Conservation (phyloP, 2,329 filamentous ascomycete species). For the Colletotrichum tropicicola region DNA sequence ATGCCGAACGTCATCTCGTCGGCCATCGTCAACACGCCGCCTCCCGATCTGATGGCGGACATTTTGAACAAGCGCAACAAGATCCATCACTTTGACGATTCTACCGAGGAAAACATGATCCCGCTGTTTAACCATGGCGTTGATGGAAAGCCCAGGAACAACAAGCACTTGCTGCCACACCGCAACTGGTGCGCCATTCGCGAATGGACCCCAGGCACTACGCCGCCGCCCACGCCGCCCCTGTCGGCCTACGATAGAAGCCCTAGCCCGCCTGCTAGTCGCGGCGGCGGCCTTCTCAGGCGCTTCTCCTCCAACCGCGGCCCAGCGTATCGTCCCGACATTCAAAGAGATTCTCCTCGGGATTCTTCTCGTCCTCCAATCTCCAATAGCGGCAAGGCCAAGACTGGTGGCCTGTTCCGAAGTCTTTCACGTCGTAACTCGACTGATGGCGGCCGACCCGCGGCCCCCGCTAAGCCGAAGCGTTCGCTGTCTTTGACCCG, state of each 20-base stretch:
- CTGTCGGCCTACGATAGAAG: conserved; percentile 55
- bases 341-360: conserved; percentile 40
- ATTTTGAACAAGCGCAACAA: conserved; percentile 94
- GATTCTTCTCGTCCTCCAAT: conserved; percentile 59
- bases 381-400: conserved; percentile 44
- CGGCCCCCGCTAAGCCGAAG: conserved; percentile 50
- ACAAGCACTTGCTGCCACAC: conserved; percentile 86
- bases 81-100: conserved; percentile 73
- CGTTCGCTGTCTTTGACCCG: conserved; percentile 69
- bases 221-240: conserved; percentile 75
- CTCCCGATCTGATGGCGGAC: conserved; percentile 87
- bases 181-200: conserved; percentile 97
- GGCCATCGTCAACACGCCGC: conserved; percentile 91
- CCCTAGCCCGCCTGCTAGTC: conserved; percentile 47
- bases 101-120: conserved; percentile 96
- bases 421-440: conserved; percentile 51
- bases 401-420: conserved; percentile 35
- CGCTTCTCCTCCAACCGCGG: conserved; percentile 54
- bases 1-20: conserved; percentile 97
- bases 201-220: conserved; percentile 80
- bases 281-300: conserved; percentile 49
- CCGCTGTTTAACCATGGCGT: conserved; percentile 91
- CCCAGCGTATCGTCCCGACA: conserved; percentile 46
- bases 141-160: conserved; percentile 89
- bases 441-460: conserved; percentile 45